Base-by-base conservation (phyloP, 208 protist species). In the Trypanosoma rangeli region DNA sequence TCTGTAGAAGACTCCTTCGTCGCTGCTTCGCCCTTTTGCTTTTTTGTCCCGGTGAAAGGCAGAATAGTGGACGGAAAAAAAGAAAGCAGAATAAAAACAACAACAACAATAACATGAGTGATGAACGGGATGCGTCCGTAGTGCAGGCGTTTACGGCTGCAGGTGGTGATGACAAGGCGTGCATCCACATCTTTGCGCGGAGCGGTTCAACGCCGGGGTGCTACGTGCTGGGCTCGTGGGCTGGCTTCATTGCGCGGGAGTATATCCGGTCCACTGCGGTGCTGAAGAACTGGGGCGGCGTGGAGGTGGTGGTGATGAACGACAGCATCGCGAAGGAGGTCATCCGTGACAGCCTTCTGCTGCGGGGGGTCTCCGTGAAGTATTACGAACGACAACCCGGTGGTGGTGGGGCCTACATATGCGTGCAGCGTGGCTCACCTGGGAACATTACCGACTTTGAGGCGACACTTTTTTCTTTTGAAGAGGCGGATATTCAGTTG, bases 381-480 rank as follows among this genome's bases (percentile, higher is more conserved):
- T 84, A 82, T 73, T 93, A 94, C 71, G 92, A 96, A 35, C 76
- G 83, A 0, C 70, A 48, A 18, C 8, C 75, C 5, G 75, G 79
- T 28, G 75, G 79, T 35, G 42, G 50, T 9, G 82, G 82, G 12
- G 31, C 76, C 13, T 96, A 92, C 64, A 73, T 72, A 20, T 92
- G 89, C 52, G 82, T 90, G n/a, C 92, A 94, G 78, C 88, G 86
- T 48, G 92, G 86, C 31, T 91, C 92, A 13, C 92, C 92, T 0
- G 92, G 92, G 28, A 89, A 96, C 69, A 93, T 94, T 67, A 63
- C 87, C 18, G 92, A 94, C 81, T 96, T 96, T 76, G 92, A 96
- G 72, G 84, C 92, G 0, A 85, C 85, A 8, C 85, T 96, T 12
- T 96, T 96, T 48, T 81, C 92, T 46, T 92, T 90, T 64, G 89